Evolutionary conservation across 2,329 filamentous ascomycete species (phyloP).

Genomic region (Albifimbria verrucaria): DNA sequence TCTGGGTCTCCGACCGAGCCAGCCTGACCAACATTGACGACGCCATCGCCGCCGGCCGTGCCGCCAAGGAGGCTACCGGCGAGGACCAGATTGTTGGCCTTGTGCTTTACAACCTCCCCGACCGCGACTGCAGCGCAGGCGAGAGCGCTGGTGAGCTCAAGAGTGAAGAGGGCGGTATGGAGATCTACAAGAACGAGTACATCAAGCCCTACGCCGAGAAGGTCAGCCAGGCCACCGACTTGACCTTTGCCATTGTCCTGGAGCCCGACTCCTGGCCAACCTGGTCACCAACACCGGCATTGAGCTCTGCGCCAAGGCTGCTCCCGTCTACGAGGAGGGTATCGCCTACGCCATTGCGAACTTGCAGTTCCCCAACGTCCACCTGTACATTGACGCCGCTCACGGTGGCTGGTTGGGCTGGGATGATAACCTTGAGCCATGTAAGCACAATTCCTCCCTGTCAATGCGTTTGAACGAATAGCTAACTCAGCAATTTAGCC

Average conservation of each 20-base stretch:
- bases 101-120: conserved; percentile 42
- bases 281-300: conserved; percentile 36
- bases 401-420: conserved; percentile 65
- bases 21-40: conserved; percentile 34
- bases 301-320: conserved; percentile 33
- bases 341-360: conserved; percentile 50
- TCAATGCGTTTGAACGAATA: neutral
- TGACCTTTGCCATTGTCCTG: conserved; percentile 39
- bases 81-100: conserved; percentile 38
- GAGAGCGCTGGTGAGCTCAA: conserved; percentile 39
- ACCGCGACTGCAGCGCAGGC: conserved; percentile 42
- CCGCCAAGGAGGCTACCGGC: conserved; percentile 28
- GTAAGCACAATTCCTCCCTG: neutral
- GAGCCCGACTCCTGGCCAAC: conserved; percentile 44
- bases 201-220: conserved; percentile 35
- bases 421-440: conserved; percentile 51
- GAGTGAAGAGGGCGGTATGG: conserved; percentile 30
- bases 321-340: conserved; percentile 32
- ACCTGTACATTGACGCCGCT: conserved; percentile 62
- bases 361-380: conserved; percentile 58
- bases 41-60: conserved; percentile 35
- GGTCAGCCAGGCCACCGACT: conserved; percentile 31
- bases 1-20: conserved; percentile 37
- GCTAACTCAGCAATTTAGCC: conserved; percentile 17
- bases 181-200: conserved; percentile 37